Evolutionary conservation across 352 stramenopile species (phyloP), one percentile per base, ranked within the genome.

Genomic region (Globisporangium spinosum): DNA sequence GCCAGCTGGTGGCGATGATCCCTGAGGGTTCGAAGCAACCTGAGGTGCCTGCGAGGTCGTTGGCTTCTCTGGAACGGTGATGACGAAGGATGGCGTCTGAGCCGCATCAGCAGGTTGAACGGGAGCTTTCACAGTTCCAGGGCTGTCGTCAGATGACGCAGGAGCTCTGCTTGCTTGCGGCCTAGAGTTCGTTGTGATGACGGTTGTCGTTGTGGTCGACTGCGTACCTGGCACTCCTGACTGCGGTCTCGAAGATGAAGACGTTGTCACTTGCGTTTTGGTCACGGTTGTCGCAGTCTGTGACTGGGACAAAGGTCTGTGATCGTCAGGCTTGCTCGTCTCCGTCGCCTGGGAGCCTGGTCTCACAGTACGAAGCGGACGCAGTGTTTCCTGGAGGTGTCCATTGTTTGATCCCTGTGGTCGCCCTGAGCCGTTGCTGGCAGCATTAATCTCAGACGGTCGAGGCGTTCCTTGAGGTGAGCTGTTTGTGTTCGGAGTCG

Each of bases 111-210:
- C 32, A 62, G n/a, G 17, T n/a, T 62, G 29, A 8, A 27, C 10
- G 15, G 57, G 57, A 22, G 34, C 57, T 49, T 32, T 45, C 17
- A 62, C 57, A 5, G 57, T 62, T 17, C 57, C 57, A 20, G 57
- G 57, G 8, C 34, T 38, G 57, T 45, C 57, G 20, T 62, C 57
- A 49, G 57, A 34, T 20, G 45, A 55, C 5, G 15, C 32, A 10
- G 57, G 32, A 22, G 17, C 17, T 22, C 25, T 62, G 34, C 20
- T 25, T 38, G 34, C 32, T 23, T 49, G 57, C 9, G 57, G 12
- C 13, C 23, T 59, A n/a, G 54, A n/a, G 22, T 55, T n/a, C n/a
- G 47, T 27, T 55, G 47, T 55, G 5, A n/a, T 55, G 47, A 25
- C 22, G 20, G 47, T 55, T 12, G 47, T 55, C 10, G 47, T 55